phyloP scores from a whole-genome alignment of 768 basidiomycete species.

The Pleurotus djamor region DNA sequence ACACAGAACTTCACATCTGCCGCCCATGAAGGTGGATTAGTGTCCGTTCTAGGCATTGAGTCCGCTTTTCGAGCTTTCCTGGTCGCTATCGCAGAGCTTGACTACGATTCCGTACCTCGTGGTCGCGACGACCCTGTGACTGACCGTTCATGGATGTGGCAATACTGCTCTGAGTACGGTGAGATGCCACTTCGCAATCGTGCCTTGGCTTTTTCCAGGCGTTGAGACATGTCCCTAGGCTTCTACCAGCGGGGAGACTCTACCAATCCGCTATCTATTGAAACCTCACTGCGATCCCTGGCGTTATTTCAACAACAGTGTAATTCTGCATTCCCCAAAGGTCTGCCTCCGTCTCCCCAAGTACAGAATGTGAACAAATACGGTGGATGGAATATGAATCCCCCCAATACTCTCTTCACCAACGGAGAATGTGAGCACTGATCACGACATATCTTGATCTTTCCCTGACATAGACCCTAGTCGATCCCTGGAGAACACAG shows the following conservation, averaged over 20 bases:
- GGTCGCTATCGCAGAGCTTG: constrained; percentile 37
- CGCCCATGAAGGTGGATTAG: constrained; percentile 35
- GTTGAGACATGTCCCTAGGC: constrained; percentile 18
- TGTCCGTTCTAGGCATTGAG: constrained; percentile 28
- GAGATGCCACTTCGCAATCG: neutral
- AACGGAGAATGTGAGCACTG: constrained; percentile 43
- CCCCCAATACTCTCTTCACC: constrained; percentile 43
- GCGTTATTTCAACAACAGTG: constrained; percentile 45
- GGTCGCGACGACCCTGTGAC: constrained; percentile 37
- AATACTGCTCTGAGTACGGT: constrained; percentile 54
- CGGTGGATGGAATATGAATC: constrained; percentile 51
- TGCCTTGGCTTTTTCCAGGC: neutral
- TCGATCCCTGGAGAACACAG: constrained; percentile 53
- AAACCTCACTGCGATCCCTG: constrained; percentile 43
- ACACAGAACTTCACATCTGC: constrained; percentile 36
- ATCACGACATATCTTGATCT: neutral
- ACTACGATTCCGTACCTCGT: constrained; percentile 42
- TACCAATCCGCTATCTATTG: constrained; percentile 41
- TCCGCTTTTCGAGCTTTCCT: constrained; percentile 37
- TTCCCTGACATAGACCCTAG: constrained; percentile 17
- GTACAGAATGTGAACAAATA: constrained; percentile 46
- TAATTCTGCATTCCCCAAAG: constrained; percentile 33
- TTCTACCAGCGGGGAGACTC: constrained; percentile 49
- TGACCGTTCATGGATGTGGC: constrained; percentile 51
- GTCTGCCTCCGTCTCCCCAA: constrained; percentile 35